Percentiles rank a stretch among this genome's conserved stretches.
These are phyloP conservation scores for Fusarium virguliforme DNA, from an alignment of 2,329 filamentous ascomycete genomes.

Conservation along the genomic window DNA sequence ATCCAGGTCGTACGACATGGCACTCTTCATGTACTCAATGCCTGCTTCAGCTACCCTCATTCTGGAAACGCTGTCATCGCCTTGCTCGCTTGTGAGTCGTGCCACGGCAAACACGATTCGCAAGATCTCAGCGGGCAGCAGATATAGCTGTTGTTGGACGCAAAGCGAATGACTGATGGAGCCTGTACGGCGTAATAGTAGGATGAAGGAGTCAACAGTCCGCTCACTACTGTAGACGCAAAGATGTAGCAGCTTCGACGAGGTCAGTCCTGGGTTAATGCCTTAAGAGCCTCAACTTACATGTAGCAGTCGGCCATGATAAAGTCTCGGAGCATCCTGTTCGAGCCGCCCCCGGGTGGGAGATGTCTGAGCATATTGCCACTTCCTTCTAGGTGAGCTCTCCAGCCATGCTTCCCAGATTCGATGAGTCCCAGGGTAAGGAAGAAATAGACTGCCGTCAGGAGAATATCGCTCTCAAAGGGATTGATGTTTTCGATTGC, in stretches of 20 bases:
- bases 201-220: background rate
- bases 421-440: constrained; percentile 22
- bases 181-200: constrained; percentile 3
- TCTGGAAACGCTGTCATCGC: background rate
- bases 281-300: background rate
- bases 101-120: constrained; percentile 16
- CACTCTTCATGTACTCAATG: constrained; percentile 6
- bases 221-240: constrained; percentile 21
- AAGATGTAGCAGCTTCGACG: constrained; percentile 22
- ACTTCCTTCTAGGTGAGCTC: constrained; percentile 22
- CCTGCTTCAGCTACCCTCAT: background rate
- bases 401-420: constrained; percentile 23
- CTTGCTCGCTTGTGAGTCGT: constrained; percentile 6
- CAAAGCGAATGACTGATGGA: constrained; percentile 22
- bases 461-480: background rate
- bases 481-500: background rate
- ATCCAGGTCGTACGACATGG: constrained; percentile 24
- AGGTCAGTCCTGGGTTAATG: background rate
- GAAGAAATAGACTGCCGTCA: constrained; percentile 20
- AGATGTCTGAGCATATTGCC: constrained; percentile 10
- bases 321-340: constrained; percentile 22
- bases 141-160: constrained; percentile 25
- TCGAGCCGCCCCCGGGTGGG: background rate
- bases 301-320: constrained; percentile 29
- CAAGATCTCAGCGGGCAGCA: constrained; percentile 25